phyloP scores from a whole-genome alignment of 257 asterid species.

The Nicotiana knightiana region DNA sequence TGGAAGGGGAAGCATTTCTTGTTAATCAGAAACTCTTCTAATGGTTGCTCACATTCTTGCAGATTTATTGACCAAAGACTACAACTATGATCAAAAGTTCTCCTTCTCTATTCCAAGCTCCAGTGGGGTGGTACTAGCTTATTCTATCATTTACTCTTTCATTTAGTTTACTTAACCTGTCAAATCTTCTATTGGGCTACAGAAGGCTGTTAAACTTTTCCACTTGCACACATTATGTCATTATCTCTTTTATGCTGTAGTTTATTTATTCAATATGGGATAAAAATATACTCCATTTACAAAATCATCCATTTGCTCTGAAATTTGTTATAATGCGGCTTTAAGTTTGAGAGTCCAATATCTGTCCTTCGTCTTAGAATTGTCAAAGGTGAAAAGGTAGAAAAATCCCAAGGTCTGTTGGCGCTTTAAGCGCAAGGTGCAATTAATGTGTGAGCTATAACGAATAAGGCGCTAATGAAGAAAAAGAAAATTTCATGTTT shows the following conservation, averaged over 20 bases:
- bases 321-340: background rate
- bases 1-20: background rate
- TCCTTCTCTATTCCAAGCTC: constrained; percentile 64
- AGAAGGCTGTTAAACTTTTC: constrained; percentile 3
- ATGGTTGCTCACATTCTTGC: constrained; percentile 18
- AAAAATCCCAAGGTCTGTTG: background rate
- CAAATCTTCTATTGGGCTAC: background rate
- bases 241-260: background rate
- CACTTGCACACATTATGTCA: background rate
- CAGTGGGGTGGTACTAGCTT: constrained; percentile 59
- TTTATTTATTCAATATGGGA: background rate
- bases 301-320: background rate
- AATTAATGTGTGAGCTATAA: background rate
- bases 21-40: background rate
- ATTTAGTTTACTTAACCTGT: background rate
- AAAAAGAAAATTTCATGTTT: background rate
- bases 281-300: background rate
- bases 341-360: background rate
- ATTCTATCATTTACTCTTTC: constrained; percentile 5
- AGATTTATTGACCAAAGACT: constrained; percentile 83
- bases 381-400: background rate
- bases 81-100: constrained; percentile 81
- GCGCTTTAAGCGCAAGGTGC: background rate
- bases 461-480: background rate
- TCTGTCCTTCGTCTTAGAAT: background rate